These are phyloP conservation scores for Colletotrichum horii DNA, from an alignment of 2,329 filamentous ascomycete species.

Conservation along the genomic window DNA sequence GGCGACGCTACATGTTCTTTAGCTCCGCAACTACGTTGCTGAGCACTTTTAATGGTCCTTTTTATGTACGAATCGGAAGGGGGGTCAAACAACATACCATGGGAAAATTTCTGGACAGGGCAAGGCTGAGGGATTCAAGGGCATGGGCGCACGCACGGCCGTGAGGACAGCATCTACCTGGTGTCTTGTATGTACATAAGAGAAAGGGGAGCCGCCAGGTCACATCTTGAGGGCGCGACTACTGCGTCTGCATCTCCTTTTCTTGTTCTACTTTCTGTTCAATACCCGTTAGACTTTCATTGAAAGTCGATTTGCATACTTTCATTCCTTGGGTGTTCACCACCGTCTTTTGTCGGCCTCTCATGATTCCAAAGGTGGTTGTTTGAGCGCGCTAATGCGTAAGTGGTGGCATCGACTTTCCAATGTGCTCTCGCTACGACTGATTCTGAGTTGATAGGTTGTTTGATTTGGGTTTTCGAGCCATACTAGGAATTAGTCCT, in stretches of 20 bases:
- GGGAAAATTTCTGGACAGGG: not conserved
- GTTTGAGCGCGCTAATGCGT: too few species aligned
- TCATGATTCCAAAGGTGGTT: too few species aligned
- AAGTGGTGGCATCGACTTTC: too few species aligned
- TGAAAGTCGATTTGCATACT: not conserved
- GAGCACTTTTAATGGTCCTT: not conserved
- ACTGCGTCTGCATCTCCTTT: not conserved
- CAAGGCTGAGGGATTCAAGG: conserved; percentile 20
- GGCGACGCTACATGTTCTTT: not conserved
- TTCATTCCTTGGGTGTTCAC: not conserved
- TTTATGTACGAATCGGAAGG: not conserved
- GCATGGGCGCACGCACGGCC: conserved; percentile 19
- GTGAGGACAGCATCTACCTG: conserved; percentile 18
- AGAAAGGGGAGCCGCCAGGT: not conserved
- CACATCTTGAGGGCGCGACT: not conserved
- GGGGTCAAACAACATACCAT: not conserved
- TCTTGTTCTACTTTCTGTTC: not conserved
- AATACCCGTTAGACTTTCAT: not conserved
- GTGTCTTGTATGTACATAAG: conserved; percentile 16
- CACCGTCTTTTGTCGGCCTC: too few species aligned
- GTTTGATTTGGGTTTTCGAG: too few species aligned
- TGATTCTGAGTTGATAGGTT: too few species aligned
- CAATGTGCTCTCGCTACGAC: too few species aligned
- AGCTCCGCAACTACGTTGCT: not conserved
- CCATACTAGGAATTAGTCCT: too few species aligned